These are phyloP conservation scores for Boletus vermiculosoides DNA, from an alignment of 768 basidiomycete species.

Conservation along the genomic window DNA sequence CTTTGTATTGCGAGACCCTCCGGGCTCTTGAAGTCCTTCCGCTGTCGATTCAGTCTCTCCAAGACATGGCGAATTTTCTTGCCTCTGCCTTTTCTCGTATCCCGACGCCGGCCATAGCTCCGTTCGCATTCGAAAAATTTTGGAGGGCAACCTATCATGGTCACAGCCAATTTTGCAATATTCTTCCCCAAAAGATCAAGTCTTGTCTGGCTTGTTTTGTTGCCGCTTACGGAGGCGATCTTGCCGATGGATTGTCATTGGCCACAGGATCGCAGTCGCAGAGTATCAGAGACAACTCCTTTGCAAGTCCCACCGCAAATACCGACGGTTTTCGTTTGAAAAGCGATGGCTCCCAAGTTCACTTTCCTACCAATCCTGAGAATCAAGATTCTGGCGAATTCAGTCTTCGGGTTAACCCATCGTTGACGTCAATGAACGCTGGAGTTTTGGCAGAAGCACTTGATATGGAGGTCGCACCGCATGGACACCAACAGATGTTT, in stretches of 20 bases:
- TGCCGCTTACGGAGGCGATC: conserved; percentile 48
- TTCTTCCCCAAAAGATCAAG: conserved; percentile 44
- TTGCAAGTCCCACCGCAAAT: conserved; percentile 8
- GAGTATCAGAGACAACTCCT: conserved; percentile 25
- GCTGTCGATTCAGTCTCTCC: conserved; percentile 41
- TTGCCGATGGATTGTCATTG: conserved; percentile 44
- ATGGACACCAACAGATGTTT: neutral
- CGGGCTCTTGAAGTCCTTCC: conserved; percentile 37
- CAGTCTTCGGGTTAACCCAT: conserved; percentile 25
- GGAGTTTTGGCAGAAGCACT: neutral
- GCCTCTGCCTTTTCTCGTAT: conserved; percentile 50
- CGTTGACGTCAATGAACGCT: neutral
- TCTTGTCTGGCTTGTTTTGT: conserved; percentile 46
- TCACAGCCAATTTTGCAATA: conserved; percentile 34
- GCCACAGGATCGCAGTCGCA: conserved; percentile 37
- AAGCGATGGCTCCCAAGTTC: conserved; percentile 4
- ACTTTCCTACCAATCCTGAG: neutral
- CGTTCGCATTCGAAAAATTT: conserved; percentile 52
- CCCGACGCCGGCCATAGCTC: conserved; percentile 47
- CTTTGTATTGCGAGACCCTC: conserved; percentile 48
- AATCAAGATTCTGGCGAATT: conserved; percentile 10
- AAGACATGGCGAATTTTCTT: conserved; percentile 45
- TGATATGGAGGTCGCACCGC: neutral
- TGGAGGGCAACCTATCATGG: conserved; percentile 58
- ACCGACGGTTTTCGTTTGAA: conserved; percentile 20